Conservation (phyloP, 768 basidiomycete species). For the Lactarius sanguifluus region DNA sequence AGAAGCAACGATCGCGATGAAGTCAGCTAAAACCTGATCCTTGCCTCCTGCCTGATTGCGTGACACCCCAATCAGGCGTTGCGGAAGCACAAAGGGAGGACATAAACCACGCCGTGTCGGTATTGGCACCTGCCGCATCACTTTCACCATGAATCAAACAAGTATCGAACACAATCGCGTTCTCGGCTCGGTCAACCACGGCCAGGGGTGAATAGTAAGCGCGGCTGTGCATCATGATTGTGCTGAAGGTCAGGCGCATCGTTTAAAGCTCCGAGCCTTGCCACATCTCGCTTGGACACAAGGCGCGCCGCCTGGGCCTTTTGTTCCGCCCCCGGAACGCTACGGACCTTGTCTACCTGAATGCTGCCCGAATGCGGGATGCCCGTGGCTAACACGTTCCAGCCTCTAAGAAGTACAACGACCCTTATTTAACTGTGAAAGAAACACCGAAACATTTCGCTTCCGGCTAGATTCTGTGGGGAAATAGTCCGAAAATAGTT, state of each 20-base stretch:
- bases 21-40: too few species aligned
- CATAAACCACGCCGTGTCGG: background rate
- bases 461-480: background rate
- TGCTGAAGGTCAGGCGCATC: background rate
- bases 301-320: background rate
- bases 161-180: too few species aligned
- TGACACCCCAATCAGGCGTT: background rate
- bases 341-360: background rate
- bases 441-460: background rate
- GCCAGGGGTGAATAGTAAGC: background rate
- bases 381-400: background rate
- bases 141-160: background rate
- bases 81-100: background rate
- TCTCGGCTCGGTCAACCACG: background rate
- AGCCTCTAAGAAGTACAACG: background rate
- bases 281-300: background rate
- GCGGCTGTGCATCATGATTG: background rate
- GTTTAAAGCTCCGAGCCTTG: background rate
- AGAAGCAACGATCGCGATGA: too few species aligned
- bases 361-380: background rate
- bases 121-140: background rate
- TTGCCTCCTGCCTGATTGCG: background rate
- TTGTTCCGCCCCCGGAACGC: background rate
- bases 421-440: background rate
- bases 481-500: background rate